Evolutionary conservation across 106 monocot species (phyloP).

Genomic region (Apostasia ramifera): DNA sequence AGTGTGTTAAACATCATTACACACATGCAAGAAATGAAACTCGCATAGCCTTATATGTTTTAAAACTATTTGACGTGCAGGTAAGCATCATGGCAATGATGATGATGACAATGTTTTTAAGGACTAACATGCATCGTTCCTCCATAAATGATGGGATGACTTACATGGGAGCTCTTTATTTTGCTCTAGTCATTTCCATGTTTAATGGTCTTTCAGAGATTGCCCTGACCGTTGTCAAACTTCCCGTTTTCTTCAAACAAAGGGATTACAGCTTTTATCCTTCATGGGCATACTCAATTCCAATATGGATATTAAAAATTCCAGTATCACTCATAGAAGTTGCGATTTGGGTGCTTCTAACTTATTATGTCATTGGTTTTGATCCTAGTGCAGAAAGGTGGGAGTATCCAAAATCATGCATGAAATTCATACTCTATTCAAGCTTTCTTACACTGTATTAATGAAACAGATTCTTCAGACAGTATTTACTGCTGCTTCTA

Average conservation of each 20-base stretch:
- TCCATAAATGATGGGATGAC: slow-evolving; percentile 23
- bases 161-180: slow-evolving; percentile 63
- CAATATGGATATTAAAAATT: slow-evolving; percentile 61
- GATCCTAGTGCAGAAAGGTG: slow-evolving; percentile 49
- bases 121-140: slow-evolving; percentile 49
- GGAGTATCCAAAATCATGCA: background rate
- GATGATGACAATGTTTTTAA: slow-evolving; percentile 61
- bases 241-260: slow-evolving; percentile 81
- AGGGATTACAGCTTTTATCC: slow-evolving; percentile 74
- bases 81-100: slow-evolving; percentile 34
- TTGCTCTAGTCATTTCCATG: slow-evolving; percentile 25
- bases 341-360: slow-evolving; percentile 36
- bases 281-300: slow-evolving; percentile 68
- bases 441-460: no score
- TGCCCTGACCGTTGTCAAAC: slow-evolving; percentile 48
- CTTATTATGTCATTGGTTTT: slow-evolving; percentile 74
- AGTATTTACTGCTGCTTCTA: slow-evolving; percentile 40
- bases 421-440: no score
- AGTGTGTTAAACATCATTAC: slow-evolving; percentile 8
- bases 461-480: slow-evolving; percentile 51
- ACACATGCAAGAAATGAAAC: background rate
- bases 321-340: slow-evolving; percentile 51
- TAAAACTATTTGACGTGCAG: slow-evolving; percentile 17
- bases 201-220: slow-evolving; percentile 67
- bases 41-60: background rate